Base-by-base conservation (phyloP, 108 stramenopile species). In the Fragilariopsis cylindrus region DNA sequence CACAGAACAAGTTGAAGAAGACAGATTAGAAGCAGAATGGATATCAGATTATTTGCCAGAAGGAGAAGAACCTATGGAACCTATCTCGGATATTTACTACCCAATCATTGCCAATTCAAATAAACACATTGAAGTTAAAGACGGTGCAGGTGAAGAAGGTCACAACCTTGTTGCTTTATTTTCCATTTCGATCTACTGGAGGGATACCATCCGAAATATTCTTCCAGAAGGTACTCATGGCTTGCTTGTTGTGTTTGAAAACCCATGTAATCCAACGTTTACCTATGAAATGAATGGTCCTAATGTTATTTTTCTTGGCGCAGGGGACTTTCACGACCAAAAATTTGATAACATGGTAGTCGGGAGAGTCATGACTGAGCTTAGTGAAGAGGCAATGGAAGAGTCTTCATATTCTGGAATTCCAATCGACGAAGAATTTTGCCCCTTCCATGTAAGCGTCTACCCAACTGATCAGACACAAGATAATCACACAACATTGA, bases 211-310 rank as follows among this genome's bases (percentile, higher is more conserved):
- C 21, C 48, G 50, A 49, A 57, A 48, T 3, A 84, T 84, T 57
- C 56, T 87, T 9, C 82, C 81, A 4, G 65, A 74, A 18, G 76
- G 81, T 58, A 76, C 84, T 69, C 82, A 78, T 45, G 86, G 86
- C 1, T 77, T 87, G 71, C 45, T 83, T 43, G 82, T 81, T 63
- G 86, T 87, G 6, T 62, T 87, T 1, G 53, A 71, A 44, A 79
- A 71, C 43, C 74, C 81, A 1, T 83, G 73, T 46, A 72, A 71
- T 39, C 82, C 79, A 57, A 44, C 18, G 16, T 85, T 74, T 70
- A 87, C 73, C 12, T 87, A 84, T 64, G 57, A 71, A 42, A 12
- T 66, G 46, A 66, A 66, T n/a, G 65, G 65, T 7, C 65, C 65
- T 19, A 44, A 66, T 48, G 65, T 44, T 4, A 19, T 47, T 7